Evolutionary conservation across 1,139 yeast genomes (phyloP).

Genomic region (Debaryomyces singareniensis): DNA sequence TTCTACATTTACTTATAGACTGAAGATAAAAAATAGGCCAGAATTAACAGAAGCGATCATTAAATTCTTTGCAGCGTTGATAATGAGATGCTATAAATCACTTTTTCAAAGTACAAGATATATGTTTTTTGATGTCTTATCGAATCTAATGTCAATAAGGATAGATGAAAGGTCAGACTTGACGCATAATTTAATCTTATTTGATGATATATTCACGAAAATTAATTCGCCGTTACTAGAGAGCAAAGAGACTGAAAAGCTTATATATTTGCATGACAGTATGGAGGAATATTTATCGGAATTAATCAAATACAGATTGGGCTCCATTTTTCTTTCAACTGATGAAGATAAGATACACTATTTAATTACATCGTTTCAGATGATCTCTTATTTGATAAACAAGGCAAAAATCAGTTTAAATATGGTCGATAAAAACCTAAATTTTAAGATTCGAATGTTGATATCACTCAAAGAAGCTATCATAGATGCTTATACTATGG

Average conservation of each 20-base stretch:
- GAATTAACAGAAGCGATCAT: constrained; percentile 18
- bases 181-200: neutral
- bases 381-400: neutral
- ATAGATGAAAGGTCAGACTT: neutral
- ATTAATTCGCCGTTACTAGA: neutral
- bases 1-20: constrained; percentile 8
- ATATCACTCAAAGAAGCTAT: neutral
- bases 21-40: constrained; percentile 17
- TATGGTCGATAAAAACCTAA: neutral
- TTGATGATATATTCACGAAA: neutral
- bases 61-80: constrained; percentile 16
- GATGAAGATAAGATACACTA: constrained; percentile 27
- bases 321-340: constrained; percentile 19
- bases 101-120: constrained; percentile 29
- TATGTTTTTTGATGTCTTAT: constrained; percentile 23
- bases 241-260: neutral
- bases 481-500: neutral
- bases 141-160: constrained; percentile 9
- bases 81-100: constrained; percentile 23
- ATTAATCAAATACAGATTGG: constrained; percentile 18
- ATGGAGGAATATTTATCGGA: constrained; percentile 14
- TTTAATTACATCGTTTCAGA: neutral
- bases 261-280: neutral
- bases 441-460: neutral
- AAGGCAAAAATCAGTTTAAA: neutral